A percentile compares a stretch with the other conserved stretches of the same genome.
These are phyloP conservation scores for Candida silvicultrix DNA, from an alignment of 805 yeast genomes.

Conservation along the genomic window DNA sequence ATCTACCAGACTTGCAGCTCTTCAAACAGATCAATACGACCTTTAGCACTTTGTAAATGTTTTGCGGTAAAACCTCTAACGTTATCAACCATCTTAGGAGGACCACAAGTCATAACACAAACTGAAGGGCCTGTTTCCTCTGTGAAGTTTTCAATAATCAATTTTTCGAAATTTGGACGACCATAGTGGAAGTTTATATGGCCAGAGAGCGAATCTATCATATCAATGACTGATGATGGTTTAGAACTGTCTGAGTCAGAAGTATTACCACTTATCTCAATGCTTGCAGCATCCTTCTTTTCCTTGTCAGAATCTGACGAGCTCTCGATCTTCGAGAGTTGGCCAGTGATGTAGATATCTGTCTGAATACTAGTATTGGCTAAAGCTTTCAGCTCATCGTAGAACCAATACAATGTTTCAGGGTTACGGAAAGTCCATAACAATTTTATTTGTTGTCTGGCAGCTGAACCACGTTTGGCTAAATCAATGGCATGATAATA, in stretches of 20 bases:
- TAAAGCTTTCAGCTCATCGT: conserved; percentile 33
- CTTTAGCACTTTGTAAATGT: conserved; percentile 32
- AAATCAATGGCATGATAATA: conserved; percentile 32
- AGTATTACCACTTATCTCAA: not conserved
- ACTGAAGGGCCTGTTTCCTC: conserved; percentile 32
- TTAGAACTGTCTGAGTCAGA: not conserved
- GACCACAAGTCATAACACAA: conserved; percentile 61
- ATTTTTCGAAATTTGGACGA: conserved; percentile 39
- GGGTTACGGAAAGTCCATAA: conserved; percentile 60
- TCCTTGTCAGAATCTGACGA: not conserved
- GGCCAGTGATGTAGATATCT: conserved; percentile 34
- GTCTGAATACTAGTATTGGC: conserved; percentile 20
- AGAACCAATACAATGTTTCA: conserved; percentile 42
- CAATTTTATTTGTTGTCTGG: conserved; percentile 35
- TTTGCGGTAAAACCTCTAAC: conserved; percentile 39
- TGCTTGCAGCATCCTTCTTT: conserved; percentile 3
- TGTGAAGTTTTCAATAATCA: conserved; percentile 31
- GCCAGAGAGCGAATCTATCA: not conserved
- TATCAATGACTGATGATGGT: not conserved
- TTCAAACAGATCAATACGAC: conserved; percentile 65
- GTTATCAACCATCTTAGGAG: conserved; percentile 50
- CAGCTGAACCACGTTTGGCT: conserved; percentile 15
- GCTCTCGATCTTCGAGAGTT: conserved; percentile 9
- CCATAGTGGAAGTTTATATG: conserved; percentile 29
- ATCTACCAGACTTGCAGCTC: conserved; percentile 66